Base-by-base conservation (phyloP, 2,329 filamentous ascomycete species). In the Coleophoma eucalyptorum region DNA sequence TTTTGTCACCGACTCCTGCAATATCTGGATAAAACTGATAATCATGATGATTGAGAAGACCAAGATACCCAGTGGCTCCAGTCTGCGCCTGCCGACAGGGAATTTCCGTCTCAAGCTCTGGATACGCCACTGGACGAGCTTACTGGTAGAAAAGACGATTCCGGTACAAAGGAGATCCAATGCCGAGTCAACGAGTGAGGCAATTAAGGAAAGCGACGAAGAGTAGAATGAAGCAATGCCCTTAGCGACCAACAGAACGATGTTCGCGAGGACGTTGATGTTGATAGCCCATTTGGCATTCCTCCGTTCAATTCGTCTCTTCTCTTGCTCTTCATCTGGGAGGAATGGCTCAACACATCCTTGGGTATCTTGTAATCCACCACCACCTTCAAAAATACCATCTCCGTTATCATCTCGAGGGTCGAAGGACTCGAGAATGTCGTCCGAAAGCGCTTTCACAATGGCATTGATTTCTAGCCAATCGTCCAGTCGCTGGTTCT, bases 11-110 rank as follows among this genome's bases (percentile, higher is more conserved):
- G 78, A 81, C 59, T 83, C 80, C 62, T 83, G 72, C 16, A 83
- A 61, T 48, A 84, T 80, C 57, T 83, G 78, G 1, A 79, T 54
- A 55, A 84, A 83, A 2, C 78, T 81, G n/a, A 82, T 74, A 41
- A 83, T 72, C 80, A 83, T 83, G 54, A 80, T 78, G 59, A 83
- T 78, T 35, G 72, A 76, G 65, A 83, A 83, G 46, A 83, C 79
- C 16, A 83, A 68, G 45, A 83, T 82, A 0, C 80, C 80, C 4
- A 83, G 65, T 0, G 80, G 80, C 56, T 83, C 79, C 16, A 83
- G 71, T 16, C 80, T 72, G 31, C 70, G 67, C 20, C 75, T 69
- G 4, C 76, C 76, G 8, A 83, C 79, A 0, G 80, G 80, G 56
- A 83, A 83, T 19, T 73, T 74, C 51, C 72, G 71, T 47, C 72